phyloP scores from a whole-genome alignment of 139 green algal genomes.

The Chlamydomonas eustigma region DNA sequence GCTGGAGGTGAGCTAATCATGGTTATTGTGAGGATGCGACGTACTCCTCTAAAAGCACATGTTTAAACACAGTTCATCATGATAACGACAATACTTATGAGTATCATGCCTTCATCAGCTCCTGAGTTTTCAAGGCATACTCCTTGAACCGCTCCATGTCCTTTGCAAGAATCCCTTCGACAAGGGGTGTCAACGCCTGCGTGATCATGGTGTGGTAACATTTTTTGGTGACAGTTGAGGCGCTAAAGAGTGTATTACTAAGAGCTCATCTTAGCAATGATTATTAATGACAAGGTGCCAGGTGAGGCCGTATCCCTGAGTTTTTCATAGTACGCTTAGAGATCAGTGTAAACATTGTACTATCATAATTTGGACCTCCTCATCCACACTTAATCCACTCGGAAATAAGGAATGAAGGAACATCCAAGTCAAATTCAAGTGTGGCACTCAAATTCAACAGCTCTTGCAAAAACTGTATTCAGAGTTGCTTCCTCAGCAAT shows the following conservation, averaged over 20 bases:
- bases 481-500: neutral
- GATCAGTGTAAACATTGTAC: neutral
- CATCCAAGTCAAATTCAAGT: neutral
- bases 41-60: too few relatives aligned
- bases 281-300: conserved; percentile 1
- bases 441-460: neutral
- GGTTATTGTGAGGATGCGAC: too few relatives aligned
- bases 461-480: neutral
- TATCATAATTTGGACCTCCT: neutral
- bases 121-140: conserved; percentile 1
- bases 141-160: conserved; percentile 75
- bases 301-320: too few relatives aligned
- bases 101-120: too few relatives aligned
- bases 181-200: conserved; percentile 65
- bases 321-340: neutral
- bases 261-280: neutral
- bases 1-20: too few relatives aligned
- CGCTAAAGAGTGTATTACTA: neutral
- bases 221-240: too few relatives aligned
- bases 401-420: neutral
- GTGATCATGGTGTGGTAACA: too few relatives aligned
- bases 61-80: too few relatives aligned
- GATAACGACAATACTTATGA: too few relatives aligned
- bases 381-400: neutral
- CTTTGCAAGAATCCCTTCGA: conserved; percentile 75